Base-by-base conservation (phyloP, 805 yeast species). In the Metschnikowia lochheadii region DNA sequence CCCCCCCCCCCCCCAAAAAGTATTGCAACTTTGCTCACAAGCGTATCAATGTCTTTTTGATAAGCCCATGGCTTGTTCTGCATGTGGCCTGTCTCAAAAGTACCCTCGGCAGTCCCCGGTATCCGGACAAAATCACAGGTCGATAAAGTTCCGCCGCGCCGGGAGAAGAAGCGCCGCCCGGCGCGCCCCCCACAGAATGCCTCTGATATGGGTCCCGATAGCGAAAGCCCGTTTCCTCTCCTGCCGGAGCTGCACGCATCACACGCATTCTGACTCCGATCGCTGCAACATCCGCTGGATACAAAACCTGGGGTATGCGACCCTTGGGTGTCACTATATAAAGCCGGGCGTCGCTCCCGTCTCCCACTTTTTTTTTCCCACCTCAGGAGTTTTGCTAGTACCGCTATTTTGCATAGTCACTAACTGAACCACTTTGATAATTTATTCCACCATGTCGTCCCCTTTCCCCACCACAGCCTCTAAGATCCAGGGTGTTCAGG, bases 401-500 rank as follows among this genome's bases (percentile, higher is more conserved):
- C 20, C 45, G 37, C 38, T 40, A 20, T 33, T n/a, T 14, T 21
- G 31, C 20, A 32, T n/a, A 20, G 11, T 21, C 37, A 20, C 17
- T 21, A 23, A 39, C 38, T 7, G 38, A n/a, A 35, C 21, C 15
- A 26, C 18, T 3, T n/a, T n/a, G 11, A n/a, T 35, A n/a, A 35
- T 35, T 35, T 17, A 34, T 8, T 13, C 14, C 37, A 44, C 6
- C 31, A 57, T 57, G 60, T 33, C 60, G 14, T 56, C 67, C 46
- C 81, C 81, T 56, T 77, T 77, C 60, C 81, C 81, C 51, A 60
- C 65, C 55, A 63, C 73, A 35, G 60, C 64, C 41, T 78, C 75
- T 51, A 69, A 70, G 44, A 63, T 80, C 32, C 64, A 70, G 49
- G 85, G 84, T 41, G 84, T 82, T 44, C 74, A 78, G 59, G 68